phyloP scores from a whole-genome alignment of 139 green algal genomes.

The Coelastrella sp. region DNA sequence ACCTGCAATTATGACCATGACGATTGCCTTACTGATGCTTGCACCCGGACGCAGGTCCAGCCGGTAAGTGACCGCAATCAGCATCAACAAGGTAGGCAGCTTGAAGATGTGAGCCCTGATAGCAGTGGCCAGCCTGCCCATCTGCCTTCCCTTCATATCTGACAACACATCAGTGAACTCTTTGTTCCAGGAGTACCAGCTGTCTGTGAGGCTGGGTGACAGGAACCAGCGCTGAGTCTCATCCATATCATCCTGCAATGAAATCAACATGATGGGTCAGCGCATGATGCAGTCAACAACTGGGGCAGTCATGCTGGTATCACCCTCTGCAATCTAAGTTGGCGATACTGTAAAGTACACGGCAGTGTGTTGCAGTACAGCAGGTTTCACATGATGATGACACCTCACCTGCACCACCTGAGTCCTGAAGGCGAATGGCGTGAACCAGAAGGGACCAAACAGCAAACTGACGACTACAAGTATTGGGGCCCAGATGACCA shows the following conservation, averaged over 20 bases:
- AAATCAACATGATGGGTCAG: not conserved
- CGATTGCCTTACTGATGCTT: not conserved
- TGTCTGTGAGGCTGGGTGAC: not conserved
- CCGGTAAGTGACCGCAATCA: not conserved
- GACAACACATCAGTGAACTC: not conserved
- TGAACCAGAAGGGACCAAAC: slow-evolving; percentile 86
- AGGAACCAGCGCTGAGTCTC: slow-evolving; percentile 14
- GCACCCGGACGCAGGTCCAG: not conserved
- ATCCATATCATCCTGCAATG: not conserved
- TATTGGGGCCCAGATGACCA: slow-evolving; percentile 76
- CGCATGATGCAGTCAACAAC: not conserved
- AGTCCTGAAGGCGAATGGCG: slow-evolving; percentile 70
- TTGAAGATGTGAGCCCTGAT: not conserved
- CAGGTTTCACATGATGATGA: too few species aligned
- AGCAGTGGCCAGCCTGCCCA: not conserved
- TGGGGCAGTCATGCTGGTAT: not conserved
- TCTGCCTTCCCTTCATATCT: not conserved
- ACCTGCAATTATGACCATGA: slow-evolving; percentile 18
- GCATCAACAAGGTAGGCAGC: slow-evolving; percentile 3
- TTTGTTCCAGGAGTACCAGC: slow-evolving; percentile 23
- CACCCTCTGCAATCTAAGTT: not conserved
- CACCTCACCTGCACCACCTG: slow-evolving; percentile 35
- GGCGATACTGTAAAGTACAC: too few species aligned
- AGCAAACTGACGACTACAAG: slow-evolving; percentile 76
- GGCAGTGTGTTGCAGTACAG: too few species aligned